phyloP scores from a whole-genome alignment of 1,284 basidiomycete genomes.

The Athelia psychrophila region DNA sequence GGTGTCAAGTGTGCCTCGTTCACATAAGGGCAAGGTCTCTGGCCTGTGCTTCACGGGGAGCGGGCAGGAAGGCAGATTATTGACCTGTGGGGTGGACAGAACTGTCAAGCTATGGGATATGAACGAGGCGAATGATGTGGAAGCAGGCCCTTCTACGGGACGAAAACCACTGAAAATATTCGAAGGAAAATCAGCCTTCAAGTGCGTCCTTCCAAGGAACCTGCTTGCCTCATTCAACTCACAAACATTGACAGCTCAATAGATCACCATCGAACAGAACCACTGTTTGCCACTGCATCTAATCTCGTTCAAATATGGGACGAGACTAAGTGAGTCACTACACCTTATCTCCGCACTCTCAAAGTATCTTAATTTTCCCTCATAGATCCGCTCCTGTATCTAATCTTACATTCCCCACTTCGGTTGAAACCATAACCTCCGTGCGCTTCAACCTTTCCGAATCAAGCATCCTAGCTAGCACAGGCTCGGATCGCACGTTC shows the following conservation, averaged over 20 bases:
- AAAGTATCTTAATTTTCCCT: conserved; percentile 2
- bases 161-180: background rate
- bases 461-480: conserved; percentile 88
- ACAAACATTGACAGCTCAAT: conserved; percentile 62
- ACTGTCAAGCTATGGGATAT: conserved; percentile 90
- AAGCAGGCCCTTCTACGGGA: conserved; percentile 12
- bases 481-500: conserved; percentile 94
- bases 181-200: conserved; percentile 75
- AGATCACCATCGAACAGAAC: conserved; percentile 88
- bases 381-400: conserved; percentile 71
- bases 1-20: conserved; percentile 69
- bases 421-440: conserved; percentile 83
- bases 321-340: conserved; percentile 74
- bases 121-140: conserved; percentile 17
- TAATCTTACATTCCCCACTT: conserved; percentile 79
- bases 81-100: conserved; percentile 92
- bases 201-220: conserved; percentile 53
- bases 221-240: conserved; percentile 3
- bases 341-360: conserved; percentile 6
- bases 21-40: conserved; percentile 92
- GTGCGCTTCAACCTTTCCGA: conserved; percentile 95
- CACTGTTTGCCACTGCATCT: conserved; percentile 92
- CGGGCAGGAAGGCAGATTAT: conserved; percentile 48
- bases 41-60: conserved; percentile 75
- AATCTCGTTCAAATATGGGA: conserved; percentile 97